A percentile compares a stretch with the other conserved stretches of the same genome.
Conservation (phyloP, 805 yeast species). For the Candida chilensis region DNA sequence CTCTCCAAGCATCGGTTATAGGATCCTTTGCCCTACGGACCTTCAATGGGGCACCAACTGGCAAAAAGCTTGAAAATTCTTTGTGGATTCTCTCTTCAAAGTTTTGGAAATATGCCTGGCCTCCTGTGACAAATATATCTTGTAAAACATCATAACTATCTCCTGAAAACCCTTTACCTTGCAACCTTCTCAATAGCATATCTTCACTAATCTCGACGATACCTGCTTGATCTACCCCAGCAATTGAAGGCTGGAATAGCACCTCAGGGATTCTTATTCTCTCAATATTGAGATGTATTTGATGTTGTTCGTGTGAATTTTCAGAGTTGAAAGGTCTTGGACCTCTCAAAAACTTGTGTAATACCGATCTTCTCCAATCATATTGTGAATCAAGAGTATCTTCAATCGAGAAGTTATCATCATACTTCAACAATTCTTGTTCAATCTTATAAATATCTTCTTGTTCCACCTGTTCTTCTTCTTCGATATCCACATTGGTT, state of each 20-base stretch:
- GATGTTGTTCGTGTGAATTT: slow-evolving; percentile 79
- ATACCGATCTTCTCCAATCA: slow-evolving; percentile 74
- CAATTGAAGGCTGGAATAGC: slow-evolving; percentile 84
- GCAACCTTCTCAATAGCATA: slow-evolving; percentile 50
- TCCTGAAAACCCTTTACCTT: slow-evolving; percentile 45
- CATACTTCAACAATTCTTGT: slow-evolving; percentile 67
- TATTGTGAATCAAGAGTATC: slow-evolving; percentile 75
- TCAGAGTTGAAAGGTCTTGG: slow-evolving; percentile 82
- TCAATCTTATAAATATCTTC: slow-evolving; percentile 54
- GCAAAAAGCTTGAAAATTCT: slow-evolving; percentile 68
- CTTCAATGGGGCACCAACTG: slow-evolving; percentile 50
- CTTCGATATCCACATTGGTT: slow-evolving; percentile 67
- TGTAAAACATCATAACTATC: slow-evolving; percentile 43
- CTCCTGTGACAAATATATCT: slow-evolving; percentile 83
- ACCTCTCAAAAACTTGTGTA: slow-evolving; percentile 85
- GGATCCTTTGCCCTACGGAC: slow-evolving; percentile 66
- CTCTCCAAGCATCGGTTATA: slow-evolving; percentile 81
- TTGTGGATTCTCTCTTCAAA: slow-evolving; percentile 56
- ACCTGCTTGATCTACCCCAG: slow-evolving; percentile 95
- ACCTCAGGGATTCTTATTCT: slow-evolving; percentile 90
- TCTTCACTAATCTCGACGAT: slow-evolving; percentile 70
- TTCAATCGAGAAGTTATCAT: slow-evolving; percentile 78
- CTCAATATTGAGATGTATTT: slow-evolving; percentile 84
- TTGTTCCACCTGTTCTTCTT: slow-evolving; percentile 69
- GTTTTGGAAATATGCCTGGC: slow-evolving; percentile 58